Conservation (phyloP, 2,329 filamentous ascomycete genomes). For the Fusarium sp. region DNA sequence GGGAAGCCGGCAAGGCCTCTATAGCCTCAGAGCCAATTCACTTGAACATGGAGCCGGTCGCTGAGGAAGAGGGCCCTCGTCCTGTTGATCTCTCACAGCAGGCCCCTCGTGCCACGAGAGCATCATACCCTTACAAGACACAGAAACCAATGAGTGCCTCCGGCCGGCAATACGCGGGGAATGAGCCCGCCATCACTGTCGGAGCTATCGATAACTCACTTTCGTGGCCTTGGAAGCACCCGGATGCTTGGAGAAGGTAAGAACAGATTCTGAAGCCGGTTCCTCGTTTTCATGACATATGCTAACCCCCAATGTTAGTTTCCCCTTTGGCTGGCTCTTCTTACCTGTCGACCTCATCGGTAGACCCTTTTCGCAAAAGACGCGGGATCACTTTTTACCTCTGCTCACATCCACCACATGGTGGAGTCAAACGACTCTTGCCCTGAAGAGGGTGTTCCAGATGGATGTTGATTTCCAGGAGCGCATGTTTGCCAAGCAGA, state of each 20-base stretch:
- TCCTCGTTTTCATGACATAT: background rate
- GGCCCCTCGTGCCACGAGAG: constrained; percentile 53
- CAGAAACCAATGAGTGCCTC: constrained; percentile 88
- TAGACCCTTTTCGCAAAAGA: constrained; percentile 93
- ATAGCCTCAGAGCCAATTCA: constrained; percentile 84
- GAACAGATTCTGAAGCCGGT: constrained; percentile 43
- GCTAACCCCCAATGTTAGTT: constrained; percentile 65
- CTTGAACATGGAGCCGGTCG: constrained; percentile 69
- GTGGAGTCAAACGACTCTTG: constrained; percentile 95
- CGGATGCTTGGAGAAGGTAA: constrained; percentile 80
- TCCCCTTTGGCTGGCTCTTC: constrained; percentile 98
- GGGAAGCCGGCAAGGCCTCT: constrained; percentile 82
- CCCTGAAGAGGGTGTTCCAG: constrained; percentile 87
- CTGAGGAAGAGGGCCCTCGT: constrained; percentile 63
- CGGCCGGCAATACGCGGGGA: constrained; percentile 58
- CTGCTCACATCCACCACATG: constrained; percentile 93
- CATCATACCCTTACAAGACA: constrained; percentile 76
- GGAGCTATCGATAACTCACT: constrained; percentile 98
- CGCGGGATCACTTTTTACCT: constrained; percentile 94
- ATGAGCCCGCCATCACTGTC: constrained; percentile 74
- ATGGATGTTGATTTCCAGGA: constrained; percentile 97
- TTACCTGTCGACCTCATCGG: constrained; percentile 96
- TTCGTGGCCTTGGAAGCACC: constrained; percentile 99
- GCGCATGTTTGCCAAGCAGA: constrained; percentile 98
- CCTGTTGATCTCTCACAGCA: constrained; percentile 67